Evolutionary conservation across 208 protist species (phyloP).

Genomic region (Kentomonas sorsogonicus): DNA sequence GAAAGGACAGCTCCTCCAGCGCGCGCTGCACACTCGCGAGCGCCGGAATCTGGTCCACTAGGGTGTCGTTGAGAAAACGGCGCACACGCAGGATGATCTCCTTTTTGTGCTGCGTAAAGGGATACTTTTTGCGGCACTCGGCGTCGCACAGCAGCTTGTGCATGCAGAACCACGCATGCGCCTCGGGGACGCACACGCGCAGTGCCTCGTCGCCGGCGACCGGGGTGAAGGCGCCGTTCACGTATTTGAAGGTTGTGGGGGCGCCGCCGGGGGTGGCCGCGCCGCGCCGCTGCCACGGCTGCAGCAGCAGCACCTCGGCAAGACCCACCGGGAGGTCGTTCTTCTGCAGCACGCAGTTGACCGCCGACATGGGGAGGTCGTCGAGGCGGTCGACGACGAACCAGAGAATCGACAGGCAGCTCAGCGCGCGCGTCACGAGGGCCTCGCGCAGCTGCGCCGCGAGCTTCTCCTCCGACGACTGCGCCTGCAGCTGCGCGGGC

Average conservation of each 20-base stretch:
- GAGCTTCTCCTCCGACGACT: slow-evolving; percentile 19
- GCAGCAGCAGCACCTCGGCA: slow-evolving; percentile 64
- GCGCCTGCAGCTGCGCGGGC: slow-evolving; percentile 10
- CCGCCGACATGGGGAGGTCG: slow-evolving; percentile 61
- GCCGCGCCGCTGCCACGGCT: slow-evolving; percentile 75
- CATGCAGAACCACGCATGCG: slow-evolving; percentile 87
- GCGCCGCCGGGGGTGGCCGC: slow-evolving; percentile 4
- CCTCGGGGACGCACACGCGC: slow-evolving; percentile 78
- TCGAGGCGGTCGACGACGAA: slow-evolving; percentile 82
- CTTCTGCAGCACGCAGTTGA: slow-evolving; percentile 70
- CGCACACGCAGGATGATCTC: slow-evolving; percentile 63
- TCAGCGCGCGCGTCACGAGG: slow-evolving; percentile 55
- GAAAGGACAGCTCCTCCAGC: slow-evolving; percentile 85
- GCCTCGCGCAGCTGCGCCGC: slow-evolving; percentile 39
- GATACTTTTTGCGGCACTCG: slow-evolving; percentile 72
- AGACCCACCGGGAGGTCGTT: slow-evolving; percentile 83
- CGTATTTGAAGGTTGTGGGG: slow-evolving; percentile 37
- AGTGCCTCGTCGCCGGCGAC: slow-evolving; percentile 51
- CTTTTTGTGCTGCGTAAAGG: slow-evolving; percentile 81
- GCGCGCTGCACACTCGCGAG: slow-evolving; percentile 80
- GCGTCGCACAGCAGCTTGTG: slow-evolving; percentile 84
- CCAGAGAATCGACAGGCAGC: slow-evolving; percentile 84
- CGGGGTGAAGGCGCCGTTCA: slow-evolving; percentile 49
- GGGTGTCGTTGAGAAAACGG: slow-evolving; percentile 76
- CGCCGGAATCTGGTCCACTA: slow-evolving; percentile 88